Percentiles rank a stretch among this genome's conserved stretches.
Conservation (phyloP, 2,329 filamentous ascomycete genomes). For the Fusarium protoensiforme region DNA sequence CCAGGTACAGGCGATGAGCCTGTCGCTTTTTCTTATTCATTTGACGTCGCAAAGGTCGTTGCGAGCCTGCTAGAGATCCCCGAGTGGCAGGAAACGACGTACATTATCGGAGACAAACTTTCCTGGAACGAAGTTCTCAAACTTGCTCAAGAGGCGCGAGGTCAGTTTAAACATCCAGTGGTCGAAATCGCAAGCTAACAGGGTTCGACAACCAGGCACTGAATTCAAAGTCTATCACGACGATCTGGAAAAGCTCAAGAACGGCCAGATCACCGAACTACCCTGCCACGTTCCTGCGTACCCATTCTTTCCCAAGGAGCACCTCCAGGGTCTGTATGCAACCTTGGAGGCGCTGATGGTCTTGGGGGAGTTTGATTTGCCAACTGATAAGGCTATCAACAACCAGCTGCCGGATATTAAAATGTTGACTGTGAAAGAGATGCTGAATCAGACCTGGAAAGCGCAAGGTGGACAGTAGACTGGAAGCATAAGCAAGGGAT, state of each 20-base stretch:
- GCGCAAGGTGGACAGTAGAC: neutral
- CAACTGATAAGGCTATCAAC: neutral
- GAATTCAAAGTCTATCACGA: neutral
- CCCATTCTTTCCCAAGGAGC: neutral
- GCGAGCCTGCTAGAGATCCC: neutral
- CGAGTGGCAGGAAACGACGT: neutral
- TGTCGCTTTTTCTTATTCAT: neutral
- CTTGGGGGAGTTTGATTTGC: neutral
- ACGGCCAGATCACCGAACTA: neutral
- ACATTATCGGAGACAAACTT: neutral
- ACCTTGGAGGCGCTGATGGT: neutral
- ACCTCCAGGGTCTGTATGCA: neutral
- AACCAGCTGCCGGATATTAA: neutral
- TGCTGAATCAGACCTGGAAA: neutral
- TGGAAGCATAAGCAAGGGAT: neutral
- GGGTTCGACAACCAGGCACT: neutral
- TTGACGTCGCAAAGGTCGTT: neutral
- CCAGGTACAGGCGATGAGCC: neutral
- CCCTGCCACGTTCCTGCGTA: neutral
- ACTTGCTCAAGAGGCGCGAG: neutral
- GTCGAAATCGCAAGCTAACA: neutral
- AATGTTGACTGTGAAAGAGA: neutral
- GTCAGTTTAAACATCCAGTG: neutral
- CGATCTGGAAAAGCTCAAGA: neutral
- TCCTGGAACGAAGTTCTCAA: neutral